Conservation (phyloP, 1,284 basidiomycete genomes). For the Microbotryum saponariae region DNA sequence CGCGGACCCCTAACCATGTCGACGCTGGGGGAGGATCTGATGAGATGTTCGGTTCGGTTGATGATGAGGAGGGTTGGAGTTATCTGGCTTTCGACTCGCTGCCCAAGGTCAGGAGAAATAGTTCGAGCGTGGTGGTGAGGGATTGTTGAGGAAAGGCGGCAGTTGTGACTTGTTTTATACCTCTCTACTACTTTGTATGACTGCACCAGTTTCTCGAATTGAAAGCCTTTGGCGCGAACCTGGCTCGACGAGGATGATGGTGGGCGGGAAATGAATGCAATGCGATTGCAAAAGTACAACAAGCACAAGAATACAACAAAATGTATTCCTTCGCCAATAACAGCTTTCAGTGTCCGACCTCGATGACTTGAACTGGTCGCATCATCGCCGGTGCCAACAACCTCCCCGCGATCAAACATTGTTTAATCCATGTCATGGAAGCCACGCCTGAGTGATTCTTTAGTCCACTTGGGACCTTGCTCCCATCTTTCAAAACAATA, state of each 20-base stretch:
- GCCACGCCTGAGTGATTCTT: slow-evolving; percentile 42
- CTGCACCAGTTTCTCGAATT: too few relatives aligned
- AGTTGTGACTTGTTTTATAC: too few relatives aligned
- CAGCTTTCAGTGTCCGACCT: not conserved
- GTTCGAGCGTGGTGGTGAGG: not conserved
- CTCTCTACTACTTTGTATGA: too few relatives aligned
- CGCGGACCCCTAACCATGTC: not conserved
- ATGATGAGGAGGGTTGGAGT: slow-evolving; percentile 16
- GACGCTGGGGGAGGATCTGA: not conserved
- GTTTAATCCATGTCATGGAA: slow-evolving; percentile 67
- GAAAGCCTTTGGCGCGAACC: too few relatives aligned
- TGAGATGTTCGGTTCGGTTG: not conserved
- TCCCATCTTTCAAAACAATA: slow-evolving; percentile 54
- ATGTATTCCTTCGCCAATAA: not conserved
- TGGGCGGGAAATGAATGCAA: too few relatives aligned
- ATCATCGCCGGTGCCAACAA: slow-evolving; percentile 13
- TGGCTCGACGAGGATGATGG: too few relatives aligned
- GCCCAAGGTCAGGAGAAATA: slow-evolving; percentile 1
- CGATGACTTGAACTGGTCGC: not conserved
- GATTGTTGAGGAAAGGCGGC: too few relatives aligned
- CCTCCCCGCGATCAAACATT: slow-evolving; percentile 60
- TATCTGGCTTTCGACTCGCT: slow-evolving; percentile 18
- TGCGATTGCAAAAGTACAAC: too few relatives aligned
- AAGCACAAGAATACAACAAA: too few relatives aligned
- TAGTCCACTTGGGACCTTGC: slow-evolving; percentile 37